A percentile compares a stretch with the other conserved stretches of the same genome.
Conservation (phyloP, 345 rosid species). For the Euphorbia pulcherrima region DNA sequence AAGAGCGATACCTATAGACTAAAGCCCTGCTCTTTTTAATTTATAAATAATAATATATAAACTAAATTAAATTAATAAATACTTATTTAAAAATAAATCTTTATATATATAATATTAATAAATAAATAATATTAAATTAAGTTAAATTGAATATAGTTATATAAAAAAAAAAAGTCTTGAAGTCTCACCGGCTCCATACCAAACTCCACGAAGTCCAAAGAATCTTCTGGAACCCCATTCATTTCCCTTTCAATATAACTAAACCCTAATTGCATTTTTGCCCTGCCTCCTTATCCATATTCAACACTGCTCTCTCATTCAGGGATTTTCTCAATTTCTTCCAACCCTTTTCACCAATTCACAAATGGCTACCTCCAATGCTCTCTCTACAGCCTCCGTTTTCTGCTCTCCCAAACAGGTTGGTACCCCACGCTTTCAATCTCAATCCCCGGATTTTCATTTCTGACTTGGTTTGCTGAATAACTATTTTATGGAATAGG, state of each 20-base stretch:
- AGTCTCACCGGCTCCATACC: constrained; percentile 21
- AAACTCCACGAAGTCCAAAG: constrained; percentile 22
- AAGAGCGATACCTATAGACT: too few species aligned
- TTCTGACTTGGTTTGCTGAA: too few species aligned
- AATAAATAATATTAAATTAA: too few species aligned
- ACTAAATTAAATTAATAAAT: too few species aligned
- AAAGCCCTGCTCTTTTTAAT: too few species aligned
- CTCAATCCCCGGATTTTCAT: too few species aligned
- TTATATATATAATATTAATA: too few species aligned
- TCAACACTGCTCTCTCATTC: constrained; percentile 14
- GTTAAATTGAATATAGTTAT: too few species aligned
- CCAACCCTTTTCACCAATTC: background rate
- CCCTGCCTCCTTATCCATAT: constrained; percentile 32
- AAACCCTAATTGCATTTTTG: constrained; percentile 42
- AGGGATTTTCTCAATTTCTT: constrained; percentile 5
- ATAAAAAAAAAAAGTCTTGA: background rate
- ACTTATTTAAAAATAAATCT: too few species aligned
- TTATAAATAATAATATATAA: too few species aligned
- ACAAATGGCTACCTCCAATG: constrained; percentile 74
- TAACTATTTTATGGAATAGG: too few species aligned
- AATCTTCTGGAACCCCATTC: constrained; percentile 59
- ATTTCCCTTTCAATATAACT: constrained; percentile 23
- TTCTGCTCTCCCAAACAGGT: constrained; percentile 72
- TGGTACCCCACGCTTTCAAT: constrained; percentile 23
- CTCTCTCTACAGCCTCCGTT: constrained; percentile 60